Evolutionary conservation across 495 filamentous ascomycete genomes (phyloP), one percentile per base, ranked within the genome.

Genomic region (Hypomontagnella submonticulosa): DNA sequence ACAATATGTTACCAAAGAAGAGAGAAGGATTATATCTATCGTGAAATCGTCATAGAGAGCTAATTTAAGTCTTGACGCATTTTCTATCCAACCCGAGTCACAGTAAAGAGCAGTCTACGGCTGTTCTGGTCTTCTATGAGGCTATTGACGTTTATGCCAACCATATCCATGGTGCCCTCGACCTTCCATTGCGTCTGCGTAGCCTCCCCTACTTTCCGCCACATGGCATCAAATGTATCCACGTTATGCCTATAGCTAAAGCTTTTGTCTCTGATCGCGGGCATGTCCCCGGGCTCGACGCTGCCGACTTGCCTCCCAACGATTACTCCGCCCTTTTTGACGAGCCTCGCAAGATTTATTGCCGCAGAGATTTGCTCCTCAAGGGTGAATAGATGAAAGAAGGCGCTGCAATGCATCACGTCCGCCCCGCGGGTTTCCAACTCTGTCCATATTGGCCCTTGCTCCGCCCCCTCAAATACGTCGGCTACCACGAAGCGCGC

Each of bases 311-410:
- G 83, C 12, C 79, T 69, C 0, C 83, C 85, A 10, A 87, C 56
- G 0, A 87, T 58, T 16, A 85, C 63, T 6, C 76, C 77, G 0
- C 80, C 2, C 75, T 74, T 59, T 16, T 73, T 73, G 7, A 84
- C 59, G 1, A 88, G 63, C 12, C 42, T 64, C 4, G 79, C 67
- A 1, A 87, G 53, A 2, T 73, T 69, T 57, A 80, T 78, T 0
- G 75, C 79, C 8, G 79, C 71, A 0, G 66, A 18, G 4, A 83
- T 57, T 54, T 88, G 85, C 11, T 77, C 53, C 0, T 80, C 75
- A 48, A 71, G 82, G 11, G 57, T 60, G 40, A 85, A 89, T 7
- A 87, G 76, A 53, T 88, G 85, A 52, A 89, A 78, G 58, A 89
- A 84, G 0, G 79, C 79, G n/a, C 72, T 71, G 0, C 80, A 74